Conservation (phyloP, 495 filamentous ascomycete genomes). For the Daldinia decipiens region DNA sequence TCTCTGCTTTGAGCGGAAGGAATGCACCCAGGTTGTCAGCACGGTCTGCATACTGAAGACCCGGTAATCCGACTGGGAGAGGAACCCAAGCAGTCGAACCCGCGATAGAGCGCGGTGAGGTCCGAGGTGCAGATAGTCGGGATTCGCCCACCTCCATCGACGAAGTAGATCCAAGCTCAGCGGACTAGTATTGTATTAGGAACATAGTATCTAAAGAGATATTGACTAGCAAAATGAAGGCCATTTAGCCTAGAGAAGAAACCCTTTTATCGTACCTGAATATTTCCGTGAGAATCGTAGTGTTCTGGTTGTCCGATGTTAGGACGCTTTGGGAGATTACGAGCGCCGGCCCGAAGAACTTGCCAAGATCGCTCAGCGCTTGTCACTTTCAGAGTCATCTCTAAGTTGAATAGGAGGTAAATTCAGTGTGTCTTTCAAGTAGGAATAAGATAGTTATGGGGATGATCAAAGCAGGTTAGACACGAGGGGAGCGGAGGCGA, state of each 20-base stretch:
- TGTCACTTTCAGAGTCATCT: not conserved
- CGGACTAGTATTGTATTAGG: not conserved
- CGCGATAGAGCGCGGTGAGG: no score
- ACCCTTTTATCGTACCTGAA: not conserved
- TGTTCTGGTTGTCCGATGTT: not conserved
- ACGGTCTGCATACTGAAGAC: not conserved
- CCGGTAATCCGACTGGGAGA: not conserved
- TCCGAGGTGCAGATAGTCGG: not conserved
- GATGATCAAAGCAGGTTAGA: no score
- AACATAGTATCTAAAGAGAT: not conserved
- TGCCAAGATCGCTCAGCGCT: not conserved
- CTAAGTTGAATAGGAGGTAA: not conserved
- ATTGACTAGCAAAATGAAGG: not conserved
- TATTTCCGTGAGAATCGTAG: not conserved
- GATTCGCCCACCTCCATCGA: not conserved
- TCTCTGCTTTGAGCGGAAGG: not conserved
- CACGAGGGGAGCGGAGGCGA: no score
- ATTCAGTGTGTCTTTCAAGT: not conserved
- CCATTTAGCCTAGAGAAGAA: not conserved
- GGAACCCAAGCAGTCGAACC: not conserved
- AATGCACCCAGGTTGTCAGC: not conserved
- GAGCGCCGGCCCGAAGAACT: not conserved
- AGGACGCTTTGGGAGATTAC: not conserved
- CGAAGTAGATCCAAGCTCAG: not conserved
- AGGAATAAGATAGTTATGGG: no score